Percentiles rank a stretch among this genome's conserved stretches.
Evolutionary conservation across 2,329 filamentous ascomycete species (phyloP).

Genomic region (Cadophora malorum): DNA sequence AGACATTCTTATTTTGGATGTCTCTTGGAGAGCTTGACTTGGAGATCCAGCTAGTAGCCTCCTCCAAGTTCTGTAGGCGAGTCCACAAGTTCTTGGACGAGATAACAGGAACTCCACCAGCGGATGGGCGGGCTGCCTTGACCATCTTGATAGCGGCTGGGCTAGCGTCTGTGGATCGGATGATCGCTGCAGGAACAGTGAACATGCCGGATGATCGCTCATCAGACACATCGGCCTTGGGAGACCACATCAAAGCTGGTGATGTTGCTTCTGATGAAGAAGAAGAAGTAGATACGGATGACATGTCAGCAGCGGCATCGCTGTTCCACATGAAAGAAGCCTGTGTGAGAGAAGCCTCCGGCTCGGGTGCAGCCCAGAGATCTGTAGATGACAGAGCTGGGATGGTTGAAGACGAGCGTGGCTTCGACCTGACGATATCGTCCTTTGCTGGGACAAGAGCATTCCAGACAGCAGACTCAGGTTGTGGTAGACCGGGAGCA

Average conservation of each 20-base stretch:
- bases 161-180: constrained; percentile 33
- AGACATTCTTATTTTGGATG: background rate
- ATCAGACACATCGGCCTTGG: constrained; percentile 1
- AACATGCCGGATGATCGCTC: constrained; percentile 36
- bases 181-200: constrained; percentile 24
- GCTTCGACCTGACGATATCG: constrained; percentile 30
- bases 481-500: constrained; percentile 36
- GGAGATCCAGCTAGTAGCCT: constrained; percentile 30
- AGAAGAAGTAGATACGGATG: background rate
- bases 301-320: background rate
- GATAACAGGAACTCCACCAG: constrained; percentile 24
- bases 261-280: background rate
- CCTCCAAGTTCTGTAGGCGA: background rate
- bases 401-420: constrained; percentile 25
- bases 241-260: constrained; percentile 32
- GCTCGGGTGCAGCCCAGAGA: constrained; percentile 32
- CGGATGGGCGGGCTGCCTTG: constrained; percentile 30
- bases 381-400: constrained; percentile 29
- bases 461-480: constrained; percentile 35
- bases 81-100: constrained; percentile 38
- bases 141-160: constrained; percentile 35
- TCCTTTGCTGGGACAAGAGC: constrained; percentile 32
- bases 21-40: constrained; percentile 9
- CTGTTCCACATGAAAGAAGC: constrained; percentile 30
- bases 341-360: background rate